phyloP scores from a whole-genome alignment of 2,329 filamentous ascomycete genomes.

The Nemania abortiva region DNA sequence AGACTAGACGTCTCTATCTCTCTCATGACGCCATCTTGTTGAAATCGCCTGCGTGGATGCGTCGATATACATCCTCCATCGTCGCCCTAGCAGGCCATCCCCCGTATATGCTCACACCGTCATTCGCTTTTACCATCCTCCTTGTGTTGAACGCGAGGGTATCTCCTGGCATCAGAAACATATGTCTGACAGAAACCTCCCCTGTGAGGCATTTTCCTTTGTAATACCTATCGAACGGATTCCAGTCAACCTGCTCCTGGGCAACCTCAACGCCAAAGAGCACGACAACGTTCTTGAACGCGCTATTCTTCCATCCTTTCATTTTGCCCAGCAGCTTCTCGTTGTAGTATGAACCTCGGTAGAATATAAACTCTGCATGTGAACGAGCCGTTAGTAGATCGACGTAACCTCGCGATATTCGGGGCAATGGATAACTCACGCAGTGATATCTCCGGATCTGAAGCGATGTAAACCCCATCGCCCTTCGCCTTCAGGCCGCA shows the following conservation, averaged over 20 bases:
- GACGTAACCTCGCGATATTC: neutral
- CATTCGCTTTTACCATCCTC: neutral
- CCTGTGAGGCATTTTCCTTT: neutral
- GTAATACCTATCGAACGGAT: neutral
- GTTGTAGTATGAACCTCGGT: neutral
- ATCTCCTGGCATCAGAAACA: conserved; percentile 2
- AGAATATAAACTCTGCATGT: neutral
- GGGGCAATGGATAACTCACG: neutral
- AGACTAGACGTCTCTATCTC: neutral
- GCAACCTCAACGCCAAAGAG: conserved; percentile 21
- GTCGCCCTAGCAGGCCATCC: neutral
- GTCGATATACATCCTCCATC: conserved; percentile 6
- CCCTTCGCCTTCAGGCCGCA: neutral
- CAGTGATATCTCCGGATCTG: conserved; percentile 9
- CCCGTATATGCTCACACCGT: neutral
- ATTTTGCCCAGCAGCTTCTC: neutral
- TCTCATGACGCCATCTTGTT: neutral
- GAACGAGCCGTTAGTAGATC: neutral
- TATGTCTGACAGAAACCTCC: conserved; percentile 12
- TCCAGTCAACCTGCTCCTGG: neutral
- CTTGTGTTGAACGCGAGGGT: neutral
- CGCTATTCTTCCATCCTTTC: conserved; percentile 23
- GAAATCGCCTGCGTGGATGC: neutral
- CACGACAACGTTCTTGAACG: conserved; percentile 9
- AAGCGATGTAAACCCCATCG: neutral